phyloP scores from a whole-genome alignment of 2,329 filamentous ascomycete genomes.

The Fusarium liriodendri region DNA sequence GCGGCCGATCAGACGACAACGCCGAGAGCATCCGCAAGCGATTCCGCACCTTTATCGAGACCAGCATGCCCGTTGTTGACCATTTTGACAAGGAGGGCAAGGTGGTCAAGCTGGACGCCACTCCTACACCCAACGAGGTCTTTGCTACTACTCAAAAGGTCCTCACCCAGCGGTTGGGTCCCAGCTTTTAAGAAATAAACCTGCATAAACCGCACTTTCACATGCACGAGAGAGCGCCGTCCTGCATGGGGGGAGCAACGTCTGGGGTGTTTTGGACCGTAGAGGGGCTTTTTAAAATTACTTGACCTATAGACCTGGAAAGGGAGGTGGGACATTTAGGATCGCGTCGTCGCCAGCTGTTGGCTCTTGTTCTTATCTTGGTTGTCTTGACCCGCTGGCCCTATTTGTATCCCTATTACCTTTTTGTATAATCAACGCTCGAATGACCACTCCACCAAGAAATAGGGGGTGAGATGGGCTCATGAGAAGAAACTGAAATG shows the following conservation, averaged over 20 bases:
- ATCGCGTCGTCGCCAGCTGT: not conserved
- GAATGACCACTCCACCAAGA: not conserved
- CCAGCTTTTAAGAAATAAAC: conserved; percentile 40
- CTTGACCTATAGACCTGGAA: conserved; percentile 23
- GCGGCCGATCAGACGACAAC: conserved; percentile 92
- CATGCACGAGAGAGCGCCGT: conserved; percentile 24
- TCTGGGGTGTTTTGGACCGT: conserved; percentile 18
- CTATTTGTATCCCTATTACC: not conserved
- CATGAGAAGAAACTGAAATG: not conserved
- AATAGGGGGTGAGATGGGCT: not conserved
- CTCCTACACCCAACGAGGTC: conserved; percentile 71
- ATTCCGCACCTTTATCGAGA: conserved; percentile 93
- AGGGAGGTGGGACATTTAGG: not conserved
- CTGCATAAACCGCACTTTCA: conserved; percentile 11
- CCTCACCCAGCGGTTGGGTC: conserved; percentile 62
- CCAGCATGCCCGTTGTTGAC: conserved; percentile 96
- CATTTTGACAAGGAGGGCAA: conserved; percentile 81
- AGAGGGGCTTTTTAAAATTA: conserved; percentile 16
- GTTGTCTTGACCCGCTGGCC: not conserved
- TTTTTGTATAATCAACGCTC: conserved; percentile 1
- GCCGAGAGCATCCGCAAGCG: conserved; percentile 95
- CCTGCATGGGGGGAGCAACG: conserved; percentile 18
- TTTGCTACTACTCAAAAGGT: conserved; percentile 64
- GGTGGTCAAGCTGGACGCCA: conserved; percentile 84
- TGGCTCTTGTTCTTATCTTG: not conserved